A percentile compares a stretch with the other conserved stretches of the same genome.
Conservation (phyloP, 805 yeast genomes). For the Ogataea chonburiensis region DNA sequence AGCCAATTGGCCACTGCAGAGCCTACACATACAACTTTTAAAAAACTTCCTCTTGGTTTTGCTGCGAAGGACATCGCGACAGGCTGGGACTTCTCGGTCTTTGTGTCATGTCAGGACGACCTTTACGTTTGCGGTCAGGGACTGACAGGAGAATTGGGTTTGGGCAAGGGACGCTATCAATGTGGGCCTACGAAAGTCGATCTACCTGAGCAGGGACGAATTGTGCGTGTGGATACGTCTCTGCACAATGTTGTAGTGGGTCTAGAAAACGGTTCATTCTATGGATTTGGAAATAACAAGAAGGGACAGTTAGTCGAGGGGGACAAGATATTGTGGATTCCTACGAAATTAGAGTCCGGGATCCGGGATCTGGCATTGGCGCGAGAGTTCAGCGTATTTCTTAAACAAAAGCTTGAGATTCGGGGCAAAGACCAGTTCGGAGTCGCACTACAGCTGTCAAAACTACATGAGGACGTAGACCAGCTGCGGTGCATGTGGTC, state of each 20-base stretch:
- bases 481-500: conserved; percentile 71
- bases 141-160: conserved; percentile 71
- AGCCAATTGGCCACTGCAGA: conserved; percentile 20
- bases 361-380: conserved; percentile 42
- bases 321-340: conserved; percentile 27
- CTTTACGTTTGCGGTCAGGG: conserved; percentile 64
- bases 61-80: conserved; percentile 53
- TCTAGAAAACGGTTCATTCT: conserved; percentile 42
- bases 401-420: conserved; percentile 21
- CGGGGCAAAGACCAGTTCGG: conserved; percentile 38
- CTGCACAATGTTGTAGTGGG: conserved; percentile 45
- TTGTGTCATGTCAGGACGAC: conserved; percentile 41
- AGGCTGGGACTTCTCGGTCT: conserved; percentile 77
- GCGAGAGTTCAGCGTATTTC: conserved; percentile 52
- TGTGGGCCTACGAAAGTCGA: conserved; percentile 1
- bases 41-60: conserved; percentile 14
- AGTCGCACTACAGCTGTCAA: conserved; percentile 1
- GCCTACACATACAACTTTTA: conserved; percentile 12
- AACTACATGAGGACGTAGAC: conserved; percentile 6
- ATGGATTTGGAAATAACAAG: conserved; percentile 70
- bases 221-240: conserved; percentile 35
- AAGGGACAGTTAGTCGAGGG: conserved; percentile 51
- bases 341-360: conserved; percentile 15
- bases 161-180: conserved; percentile 29
- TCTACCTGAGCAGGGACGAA: conserved; percentile 10